These are phyloP conservation scores for Yamadazyma taylorii DNA, from an alignment of 1,139 yeast genomes.

Conservation along the genomic window DNA sequence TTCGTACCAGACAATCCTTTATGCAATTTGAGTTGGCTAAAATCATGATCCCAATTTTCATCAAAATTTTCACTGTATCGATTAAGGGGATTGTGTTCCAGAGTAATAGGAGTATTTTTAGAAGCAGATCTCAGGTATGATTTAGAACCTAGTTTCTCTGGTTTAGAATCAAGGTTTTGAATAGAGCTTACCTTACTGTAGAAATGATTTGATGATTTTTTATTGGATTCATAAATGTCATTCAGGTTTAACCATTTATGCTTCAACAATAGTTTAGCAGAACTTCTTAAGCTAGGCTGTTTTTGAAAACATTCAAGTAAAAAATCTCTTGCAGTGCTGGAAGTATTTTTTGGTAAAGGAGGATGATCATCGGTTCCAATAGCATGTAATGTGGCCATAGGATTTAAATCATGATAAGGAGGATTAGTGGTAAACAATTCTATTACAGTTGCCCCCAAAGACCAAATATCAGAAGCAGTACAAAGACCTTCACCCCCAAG, in stretches of 20 bases:
- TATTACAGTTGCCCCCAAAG: slow-evolving; percentile 91
- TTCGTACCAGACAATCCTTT: slow-evolving; percentile 1
- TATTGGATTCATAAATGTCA: neutral
- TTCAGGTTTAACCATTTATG: slow-evolving; percentile 58
- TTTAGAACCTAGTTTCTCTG: neutral
- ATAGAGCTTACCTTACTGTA: neutral
- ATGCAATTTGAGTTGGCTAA: slow-evolving; percentile 20
- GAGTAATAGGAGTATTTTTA: no score
- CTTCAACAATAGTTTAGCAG: slow-evolving; percentile 54
- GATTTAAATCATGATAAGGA: slow-evolving; percentile 78
- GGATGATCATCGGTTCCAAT: slow-evolving; percentile 85
- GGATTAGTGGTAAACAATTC: slow-evolving; percentile 87
- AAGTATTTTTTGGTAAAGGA: slow-evolving; percentile 65
- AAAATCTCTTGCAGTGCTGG: slow-evolving; percentile 61
- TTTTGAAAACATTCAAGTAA: slow-evolving; percentile 76
- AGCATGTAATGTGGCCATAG: slow-evolving; percentile 90
- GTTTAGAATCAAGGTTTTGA: neutral
- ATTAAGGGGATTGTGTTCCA: slow-evolving; percentile 21
- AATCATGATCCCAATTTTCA: slow-evolving; percentile 40
- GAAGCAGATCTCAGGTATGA: slow-evolving; percentile 1
- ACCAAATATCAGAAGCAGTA: slow-evolving; percentile 87
- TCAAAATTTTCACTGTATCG: slow-evolving; percentile 30
- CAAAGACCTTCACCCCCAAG: slow-evolving; percentile 81
- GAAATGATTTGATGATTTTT: neutral
- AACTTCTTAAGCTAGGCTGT: slow-evolving; percentile 59